Evolutionary conservation across 345 rosid genomes (phyloP), one percentile per base, ranked within the genome.

Genomic region (Garcia nutans): DNA sequence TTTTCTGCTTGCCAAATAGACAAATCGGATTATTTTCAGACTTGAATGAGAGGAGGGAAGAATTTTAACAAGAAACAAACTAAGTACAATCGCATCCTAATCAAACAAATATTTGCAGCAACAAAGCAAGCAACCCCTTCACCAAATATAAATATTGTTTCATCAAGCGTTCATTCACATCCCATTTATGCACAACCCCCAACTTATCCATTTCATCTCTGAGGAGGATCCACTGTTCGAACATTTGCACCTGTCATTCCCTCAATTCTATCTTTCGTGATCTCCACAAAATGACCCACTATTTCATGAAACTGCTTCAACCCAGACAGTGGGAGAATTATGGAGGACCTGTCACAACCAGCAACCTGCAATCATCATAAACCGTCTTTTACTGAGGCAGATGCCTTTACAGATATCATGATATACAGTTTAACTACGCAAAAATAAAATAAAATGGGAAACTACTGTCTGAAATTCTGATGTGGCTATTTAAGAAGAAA

Each of bases 231-330:
- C 79, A 93, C 89, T 0, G 94, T 96, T 75, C 98, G 90, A 67
- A 93, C 91, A 75, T 85, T 96, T 65, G 93, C 98, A 76, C 94
- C 88, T 3, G 91, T 82, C 93, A 93, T 88, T 80, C 94, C 97
- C 79, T 96, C 99, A 41, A 96, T 90, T 73, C 84, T 85, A 73
- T 92, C 98, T 86, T 92, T 96, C 31, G 98, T 93, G 71, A 96
- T 88, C 81, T 96, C 99, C 83, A 96, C 98, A 66, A 96, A 96
- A 76, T 93, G 93, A 65, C 99, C 99, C 78, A 93, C 87, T 20
- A 88, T 91, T 79, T 96, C 97, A 59, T 96, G 94, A 82, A 96
- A 93, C 80, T 93, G 99, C 85, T 86, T 96, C 77, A 96, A 83
- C 75, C 99, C 97, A 3, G 98, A 90, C 61, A 96, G 84, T 4